Percentiles rank a stretch among this genome's conserved stretches.
Evolutionary conservation across 2,329 filamentous ascomycete genomes (phyloP).

Genomic region (Penicillium sp.): DNA sequence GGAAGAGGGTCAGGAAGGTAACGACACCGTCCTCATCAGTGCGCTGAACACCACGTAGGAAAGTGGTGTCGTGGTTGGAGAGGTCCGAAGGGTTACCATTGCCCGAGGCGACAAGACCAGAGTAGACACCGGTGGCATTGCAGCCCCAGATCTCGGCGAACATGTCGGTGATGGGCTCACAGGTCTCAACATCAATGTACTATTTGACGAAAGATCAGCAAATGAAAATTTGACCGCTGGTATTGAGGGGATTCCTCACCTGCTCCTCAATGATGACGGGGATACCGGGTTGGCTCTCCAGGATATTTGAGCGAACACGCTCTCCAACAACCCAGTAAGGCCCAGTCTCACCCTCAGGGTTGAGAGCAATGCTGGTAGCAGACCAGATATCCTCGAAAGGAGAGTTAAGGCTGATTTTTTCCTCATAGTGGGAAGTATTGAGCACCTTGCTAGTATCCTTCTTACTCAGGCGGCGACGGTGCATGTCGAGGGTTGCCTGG

Average conservation of each 20-base stretch:
- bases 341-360: constrained; percentile 2
- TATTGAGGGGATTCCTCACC: background rate
- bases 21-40: constrained; percentile 8
- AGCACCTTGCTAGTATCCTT: constrained; percentile 1
- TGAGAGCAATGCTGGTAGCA: background rate
- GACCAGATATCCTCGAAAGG: background rate
- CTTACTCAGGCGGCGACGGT: background rate
- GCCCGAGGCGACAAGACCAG: constrained; percentile 3
- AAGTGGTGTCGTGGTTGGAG: constrained; percentile 9
- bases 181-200: constrained; percentile 10
- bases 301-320: constrained; percentile 9
- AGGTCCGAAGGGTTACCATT: constrained; percentile 1
- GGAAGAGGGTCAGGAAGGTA: constrained; percentile 10
- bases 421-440: background rate
- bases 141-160: constrained; percentile 8
- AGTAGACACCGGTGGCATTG: constrained; percentile 11
- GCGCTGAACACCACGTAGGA: constrained; percentile 10
- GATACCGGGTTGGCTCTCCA: constrained; percentile 7
- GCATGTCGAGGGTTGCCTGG: background rate
- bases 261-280: constrained; percentile 6
- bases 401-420: background rate
- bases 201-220: background rate
- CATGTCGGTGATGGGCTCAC: constrained; percentile 10
- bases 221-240: background rate
- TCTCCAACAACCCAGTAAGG: constrained; percentile 13